Base-by-base conservation (phyloP, 352 stramenopile genomes). In the Phytophthora lateralis region DNA sequence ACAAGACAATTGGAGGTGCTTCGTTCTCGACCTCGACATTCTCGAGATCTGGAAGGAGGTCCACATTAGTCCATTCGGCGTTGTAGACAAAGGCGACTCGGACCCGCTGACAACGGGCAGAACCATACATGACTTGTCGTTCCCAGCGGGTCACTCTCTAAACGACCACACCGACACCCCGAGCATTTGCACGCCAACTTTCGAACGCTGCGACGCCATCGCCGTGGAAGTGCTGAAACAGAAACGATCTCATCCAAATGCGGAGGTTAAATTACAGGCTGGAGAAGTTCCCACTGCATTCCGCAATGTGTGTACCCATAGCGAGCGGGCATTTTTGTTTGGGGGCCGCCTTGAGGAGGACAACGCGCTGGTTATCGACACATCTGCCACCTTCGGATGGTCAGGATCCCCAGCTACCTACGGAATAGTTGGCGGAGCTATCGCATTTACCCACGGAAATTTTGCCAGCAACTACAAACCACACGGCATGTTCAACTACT, bases 71-170 rank as follows among this genome's bases (percentile, higher is more conserved):
- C 57, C 54, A 2, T 71, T 69, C 32, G 52, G 67, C 10, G 67
- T 71, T 5, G 67, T 68, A 12, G 47, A 68, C 38, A 71, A 71
- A 37, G 34, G 34, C 7, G 6, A 43, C 2, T 24, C 24, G 0
- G 53, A 69, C 26, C 53, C 56, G 1, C 20, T 3, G 0, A 49
- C 10, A 8, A 32, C n/a, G 0, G 61, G 47, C 1, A 20, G 61
- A 1, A 41, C 30, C 3, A 71, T 71, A 9, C 56, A 75, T 4
- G 52, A 71, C 18, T 14, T 75, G 0, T 63, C 66, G 2, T 71
- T 49, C 15, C 48, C 55, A 2, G 39, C 55, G 0, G 55, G 41
- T 1, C 1, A 2, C 1, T 65, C 55, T 3, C n/a, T 70, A 15
- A 74, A 66, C 21, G 54, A 56, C n/a, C 2, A 1, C n/a, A 69